Percentiles rank a stretch among this genome's conserved stretches.
Evolutionary conservation across 495 filamentous ascomycete species (phyloP).

Genomic region (Tuber brumale): DNA sequence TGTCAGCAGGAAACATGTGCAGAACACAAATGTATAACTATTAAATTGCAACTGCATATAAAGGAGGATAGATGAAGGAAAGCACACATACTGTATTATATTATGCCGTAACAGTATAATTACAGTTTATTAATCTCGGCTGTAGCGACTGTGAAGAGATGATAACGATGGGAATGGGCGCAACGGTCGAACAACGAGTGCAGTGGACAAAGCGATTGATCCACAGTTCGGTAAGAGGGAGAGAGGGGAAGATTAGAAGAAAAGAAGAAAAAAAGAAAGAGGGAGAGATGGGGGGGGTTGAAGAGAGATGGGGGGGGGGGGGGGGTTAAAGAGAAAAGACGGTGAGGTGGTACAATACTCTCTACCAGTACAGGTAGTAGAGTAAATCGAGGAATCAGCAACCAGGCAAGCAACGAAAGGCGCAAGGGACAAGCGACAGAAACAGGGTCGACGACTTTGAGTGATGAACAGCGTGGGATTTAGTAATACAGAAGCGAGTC

Average conservation of each 20-base stretch:
- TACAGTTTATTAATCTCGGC: slow-evolving; percentile 7
- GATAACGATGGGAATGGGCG: slow-evolving; percentile 27
- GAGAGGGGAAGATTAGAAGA: slow-evolving; percentile 15
- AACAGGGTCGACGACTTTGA: neutral
- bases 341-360: neutral
- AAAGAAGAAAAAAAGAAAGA: slow-evolving; percentile 18
- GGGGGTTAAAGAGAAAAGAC: slow-evolving; percentile 22
- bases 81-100: neutral
- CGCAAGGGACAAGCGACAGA: neutral
- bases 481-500: neutral
- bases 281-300: slow-evolving; percentile 26
- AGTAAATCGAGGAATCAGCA: neutral
- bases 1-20: neutral
- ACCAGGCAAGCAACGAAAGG: neutral
- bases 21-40: neutral
- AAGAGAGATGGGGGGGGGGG: slow-evolving; percentile 27
- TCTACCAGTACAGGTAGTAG: neutral
- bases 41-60: neutral
- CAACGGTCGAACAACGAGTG: slow-evolving; percentile 28
- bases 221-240: slow-evolving; percentile 32
- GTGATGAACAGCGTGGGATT: neutral
- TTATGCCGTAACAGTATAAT: neutral
- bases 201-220: slow-evolving; percentile 31
- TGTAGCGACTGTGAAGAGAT: slow-evolving; percentile 38
- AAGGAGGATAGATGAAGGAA: neutral